Conservation (phyloP, 2,329 filamentous ascomycete species). For the Aspergillus intermedius region DNA sequence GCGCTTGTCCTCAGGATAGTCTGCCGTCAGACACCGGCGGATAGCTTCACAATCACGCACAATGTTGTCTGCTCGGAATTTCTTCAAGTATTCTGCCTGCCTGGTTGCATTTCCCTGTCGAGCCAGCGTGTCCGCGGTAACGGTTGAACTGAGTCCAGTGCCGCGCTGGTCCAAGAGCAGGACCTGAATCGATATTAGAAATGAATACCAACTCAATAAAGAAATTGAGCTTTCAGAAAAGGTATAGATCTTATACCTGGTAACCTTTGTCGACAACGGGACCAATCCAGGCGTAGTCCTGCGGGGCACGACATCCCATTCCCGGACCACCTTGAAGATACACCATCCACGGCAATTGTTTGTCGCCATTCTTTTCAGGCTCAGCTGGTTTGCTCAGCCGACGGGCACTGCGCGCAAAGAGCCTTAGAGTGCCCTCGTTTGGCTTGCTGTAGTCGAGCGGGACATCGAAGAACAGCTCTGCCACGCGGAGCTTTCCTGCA, state of each 20-base stretch:
- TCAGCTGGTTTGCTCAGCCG: constrained; percentile 51
- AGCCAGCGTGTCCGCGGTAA: constrained; percentile 66
- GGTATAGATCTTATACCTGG: constrained; percentile 46
- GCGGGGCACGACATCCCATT: constrained; percentile 66
- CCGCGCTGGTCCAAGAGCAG: constrained; percentile 88
- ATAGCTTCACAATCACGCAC: constrained; percentile 86
- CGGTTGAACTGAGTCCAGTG: constrained; percentile 74
- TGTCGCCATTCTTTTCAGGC: constrained; percentile 28
- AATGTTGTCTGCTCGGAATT: constrained; percentile 84
- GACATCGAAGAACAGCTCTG: constrained; percentile 81
- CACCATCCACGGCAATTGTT: constrained; percentile 55
- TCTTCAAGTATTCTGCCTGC: constrained; percentile 74
- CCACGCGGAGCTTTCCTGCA: constrained; percentile 65
- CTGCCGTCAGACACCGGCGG: constrained; percentile 63
- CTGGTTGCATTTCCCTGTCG: constrained; percentile 56
- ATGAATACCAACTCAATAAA: background rate
- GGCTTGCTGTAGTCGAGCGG: constrained; percentile 69
- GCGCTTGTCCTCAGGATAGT: constrained; percentile 61
- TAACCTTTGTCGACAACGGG: constrained; percentile 72
- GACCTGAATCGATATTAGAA: constrained; percentile 29
- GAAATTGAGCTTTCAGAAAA: background rate
- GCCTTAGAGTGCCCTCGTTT: constrained; percentile 54
- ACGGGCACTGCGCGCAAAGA: constrained; percentile 71
- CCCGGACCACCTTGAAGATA: constrained; percentile 86
- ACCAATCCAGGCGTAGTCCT: constrained; percentile 65